phyloP scores from a whole-genome alignment of 306 rosid species.

The Cicer pinnatifidum region DNA sequence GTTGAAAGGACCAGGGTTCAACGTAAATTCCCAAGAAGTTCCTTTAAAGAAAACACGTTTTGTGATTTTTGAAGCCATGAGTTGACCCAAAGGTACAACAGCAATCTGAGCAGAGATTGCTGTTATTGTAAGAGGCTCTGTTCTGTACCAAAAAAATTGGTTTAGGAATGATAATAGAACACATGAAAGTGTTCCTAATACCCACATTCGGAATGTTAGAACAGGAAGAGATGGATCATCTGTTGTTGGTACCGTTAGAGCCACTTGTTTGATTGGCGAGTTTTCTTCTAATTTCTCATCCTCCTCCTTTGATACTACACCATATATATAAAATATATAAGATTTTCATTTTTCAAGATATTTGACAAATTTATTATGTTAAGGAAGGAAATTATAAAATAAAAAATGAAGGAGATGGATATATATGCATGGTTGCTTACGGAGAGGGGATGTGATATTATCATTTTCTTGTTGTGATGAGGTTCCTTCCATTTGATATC shows the following conservation, averaged over 20 bases:
- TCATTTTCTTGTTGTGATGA: constrained; percentile 36
- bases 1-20: constrained; percentile 92
- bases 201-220: constrained; percentile 91
- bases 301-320: constrained; percentile 33
- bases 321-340: neutral
- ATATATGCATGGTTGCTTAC: constrained; percentile 29
- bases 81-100: constrained; percentile 82
- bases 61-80: constrained; percentile 74
- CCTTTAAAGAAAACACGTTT: constrained; percentile 63
- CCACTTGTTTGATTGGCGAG: constrained; percentile 78
- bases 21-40: constrained; percentile 64
- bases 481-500: constrained; percentile 12
- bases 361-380: neutral
- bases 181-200: constrained; percentile 76
- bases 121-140: constrained; percentile 78
- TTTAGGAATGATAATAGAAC: constrained; percentile 74
- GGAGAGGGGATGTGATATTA: constrained; percentile 48
- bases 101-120: constrained; percentile 95
- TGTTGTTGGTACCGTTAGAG: constrained; percentile 73
- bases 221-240: constrained; percentile 79
- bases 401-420: neutral
- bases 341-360: neutral
- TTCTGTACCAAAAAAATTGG: constrained; percentile 94
- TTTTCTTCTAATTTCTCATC: constrained; percentile 48
- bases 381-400: neutral